A percentile compares a stretch with the other conserved stretches of the same genome.
These are phyloP conservation scores for Huntiella savannae DNA, from an alignment of 2,329 filamentous ascomycete genomes.

Conservation along the genomic window DNA sequence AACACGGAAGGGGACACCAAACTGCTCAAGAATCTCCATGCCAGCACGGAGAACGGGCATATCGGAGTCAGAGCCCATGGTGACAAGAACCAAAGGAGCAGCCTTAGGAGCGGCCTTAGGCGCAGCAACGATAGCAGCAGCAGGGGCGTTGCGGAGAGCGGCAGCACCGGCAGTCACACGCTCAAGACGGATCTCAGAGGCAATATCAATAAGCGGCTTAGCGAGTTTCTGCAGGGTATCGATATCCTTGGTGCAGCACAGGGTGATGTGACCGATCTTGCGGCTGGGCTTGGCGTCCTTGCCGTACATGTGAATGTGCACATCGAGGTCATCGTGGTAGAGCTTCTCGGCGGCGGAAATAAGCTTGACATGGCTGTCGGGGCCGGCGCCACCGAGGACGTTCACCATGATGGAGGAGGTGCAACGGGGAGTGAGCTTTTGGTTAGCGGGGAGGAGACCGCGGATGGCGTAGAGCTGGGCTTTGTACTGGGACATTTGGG, in stretches of 20 bases:
- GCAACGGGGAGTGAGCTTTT: conserved; percentile 37
- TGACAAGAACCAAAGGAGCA: conserved; percentile 42
- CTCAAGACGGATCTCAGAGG: conserved; percentile 39
- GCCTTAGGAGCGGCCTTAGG: conserved; percentile 5
- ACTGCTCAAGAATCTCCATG: conserved; percentile 46
- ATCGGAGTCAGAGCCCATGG: conserved; percentile 72
- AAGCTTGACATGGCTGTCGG: conserved; percentile 40
- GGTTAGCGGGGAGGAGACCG: conserved; percentile 36
- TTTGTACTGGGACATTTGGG: conserved; percentile 75
- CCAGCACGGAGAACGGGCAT: conserved; percentile 47
- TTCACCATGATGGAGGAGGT: conserved; percentile 59
- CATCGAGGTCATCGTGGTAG: conserved; percentile 27
- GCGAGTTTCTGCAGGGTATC: conserved; percentile 40
- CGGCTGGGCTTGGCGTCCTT: conserved; percentile 73
- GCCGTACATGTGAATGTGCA: conserved; percentile 71
- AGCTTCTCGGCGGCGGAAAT: conserved; percentile 26
- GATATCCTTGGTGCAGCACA: conserved; percentile 49
- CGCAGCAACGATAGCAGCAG: conserved; percentile 8
- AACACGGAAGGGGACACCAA: conserved; percentile 51
- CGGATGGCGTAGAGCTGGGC: conserved; percentile 76
- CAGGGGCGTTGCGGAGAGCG: conserved; percentile 18
- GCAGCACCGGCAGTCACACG: conserved; percentile 25
- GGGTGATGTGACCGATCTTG: conserved; percentile 89
- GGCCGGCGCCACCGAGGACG: conserved; percentile 49
- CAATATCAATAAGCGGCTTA: conserved; percentile 48